Base-by-base conservation (phyloP, 352 stramenopile species). In the Blastocystis sp. region DNA sequence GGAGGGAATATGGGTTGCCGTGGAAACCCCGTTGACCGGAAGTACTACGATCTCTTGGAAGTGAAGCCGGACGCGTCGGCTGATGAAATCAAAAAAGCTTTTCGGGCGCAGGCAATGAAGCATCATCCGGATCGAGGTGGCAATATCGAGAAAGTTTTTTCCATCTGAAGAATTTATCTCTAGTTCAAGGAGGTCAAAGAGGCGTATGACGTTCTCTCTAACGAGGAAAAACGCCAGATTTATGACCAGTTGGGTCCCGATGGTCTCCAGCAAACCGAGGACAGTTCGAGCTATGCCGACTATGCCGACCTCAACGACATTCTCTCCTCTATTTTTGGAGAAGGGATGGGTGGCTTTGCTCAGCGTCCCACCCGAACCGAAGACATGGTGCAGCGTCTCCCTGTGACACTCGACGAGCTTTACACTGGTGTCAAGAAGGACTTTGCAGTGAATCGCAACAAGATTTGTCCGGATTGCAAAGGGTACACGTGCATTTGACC, bases 1-100 rank as follows among this genome's bases (percentile, higher is more conserved):
- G 47, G n/a, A 34, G 73, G 73, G 26, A 85, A 85, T 47, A 85
- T 85, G 73, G 79, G 75, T 30, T 68, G 90, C 47, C 59, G 79
- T 79, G 76, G 87, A 63, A 59, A 90, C 37, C 55, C 54, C 64
- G 90, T 85, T 54, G 91, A 92, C 30, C 91, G 39, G 2, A 90
- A 90, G 47, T 91, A 91, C 55, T 92, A 92, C 79, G 90, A 92
- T 47, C 50, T 92, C 47, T 73, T 92, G 20, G 90, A 90, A 66
- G 90, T 92, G 24, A 59, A 90, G 37, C 13, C 79, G 18, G 90
- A 92, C 37, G 91, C 91, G 11, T 91, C 90, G 41, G 68, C 90
- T n/a, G 90, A 90, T n/a, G 89, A 92, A 18, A 92, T 92, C 65
- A 92, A 92, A 87, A 92, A 92, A 79, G 91, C 91, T 16, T 92